phyloP scores from a whole-genome alignment of 192 early-diverging fungal genomes.

The Coemansia sp. region DNA sequence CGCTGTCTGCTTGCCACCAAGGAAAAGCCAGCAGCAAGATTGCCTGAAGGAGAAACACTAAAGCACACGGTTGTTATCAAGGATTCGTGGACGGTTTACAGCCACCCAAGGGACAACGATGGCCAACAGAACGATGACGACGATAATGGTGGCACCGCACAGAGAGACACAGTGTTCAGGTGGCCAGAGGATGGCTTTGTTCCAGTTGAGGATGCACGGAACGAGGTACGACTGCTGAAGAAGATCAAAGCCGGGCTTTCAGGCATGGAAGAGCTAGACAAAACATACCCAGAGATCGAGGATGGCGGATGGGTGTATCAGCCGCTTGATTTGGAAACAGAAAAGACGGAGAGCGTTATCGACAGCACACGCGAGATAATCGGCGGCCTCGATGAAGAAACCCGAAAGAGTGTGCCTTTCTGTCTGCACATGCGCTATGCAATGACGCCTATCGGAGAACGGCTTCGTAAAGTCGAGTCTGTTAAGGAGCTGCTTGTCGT shows the following conservation, averaged over 20 bases:
- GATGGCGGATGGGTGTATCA: slow-evolving; percentile 8
- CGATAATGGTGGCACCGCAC: no score
- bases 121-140: no score
- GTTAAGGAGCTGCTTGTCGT: neutral
- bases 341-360: neutral
- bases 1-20: neutral
- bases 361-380: slow-evolving; percentile 7
- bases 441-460: no score
- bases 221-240: slow-evolving; percentile 5
- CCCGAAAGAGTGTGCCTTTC: no score
- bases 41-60: neutral
- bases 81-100: slow-evolving; percentile 9
- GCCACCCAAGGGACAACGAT: neutral
- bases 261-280: neutral
- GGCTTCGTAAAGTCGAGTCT: no score
- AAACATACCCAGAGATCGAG: slow-evolving; percentile 6
- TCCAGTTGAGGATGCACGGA: neutral
- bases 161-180: neutral
- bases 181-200: slow-evolving; percentile 11
- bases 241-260: neutral
- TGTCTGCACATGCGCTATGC: neutral
- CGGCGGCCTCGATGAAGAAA: no score
- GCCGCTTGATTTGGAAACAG: neutral
- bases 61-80: slow-evolving; percentile 1
- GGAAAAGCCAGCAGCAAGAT: neutral